Conservation (phyloP, 2,329 filamentous ascomycete genomes). For the Fusarium dlaminii region DNA sequence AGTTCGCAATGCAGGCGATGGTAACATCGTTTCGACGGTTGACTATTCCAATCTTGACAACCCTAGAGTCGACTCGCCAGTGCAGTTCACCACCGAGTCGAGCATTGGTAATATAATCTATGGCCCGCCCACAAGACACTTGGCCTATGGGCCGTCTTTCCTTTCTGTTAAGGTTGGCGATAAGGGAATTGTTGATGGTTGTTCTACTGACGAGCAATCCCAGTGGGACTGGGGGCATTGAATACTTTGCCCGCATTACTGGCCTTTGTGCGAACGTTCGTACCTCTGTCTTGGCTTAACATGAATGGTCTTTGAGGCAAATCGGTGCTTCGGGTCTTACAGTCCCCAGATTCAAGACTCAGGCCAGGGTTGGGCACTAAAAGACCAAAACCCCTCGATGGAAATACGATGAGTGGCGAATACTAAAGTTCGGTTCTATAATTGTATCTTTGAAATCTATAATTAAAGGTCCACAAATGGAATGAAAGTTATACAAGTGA, state of each 20-base stretch:
- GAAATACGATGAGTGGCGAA: rapidly evolving
- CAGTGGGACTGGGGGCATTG: too few species aligned
- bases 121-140: rapidly evolving
- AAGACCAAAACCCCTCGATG: rapidly evolving
- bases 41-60: not conserved
- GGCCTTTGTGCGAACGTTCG: rapidly evolving
- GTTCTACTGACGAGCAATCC: too few species aligned
- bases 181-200: not conserved
- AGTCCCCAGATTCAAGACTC: not conserved
- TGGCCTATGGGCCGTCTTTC: rapidly evolving
- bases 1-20: rapidly evolving
- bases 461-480: not conserved
- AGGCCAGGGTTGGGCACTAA: not conserved
- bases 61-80: rapidly evolving
- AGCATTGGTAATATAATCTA: not conserved
- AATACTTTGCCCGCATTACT: not conserved
- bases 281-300: not conserved
- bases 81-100: rapidly evolving
- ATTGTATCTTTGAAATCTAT: not conserved
- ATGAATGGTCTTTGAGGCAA: too few species aligned
- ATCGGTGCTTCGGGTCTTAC: too few species aligned
- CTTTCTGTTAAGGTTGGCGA: not conserved
- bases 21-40: rapidly evolving
- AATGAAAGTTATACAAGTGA: not conserved
- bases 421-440: rapidly evolving